Percentiles rank a stretch among this genome's conserved stretches.
Conservation (phyloP, 805 yeast species). For the Myxozyma kluyveri region DNA sequence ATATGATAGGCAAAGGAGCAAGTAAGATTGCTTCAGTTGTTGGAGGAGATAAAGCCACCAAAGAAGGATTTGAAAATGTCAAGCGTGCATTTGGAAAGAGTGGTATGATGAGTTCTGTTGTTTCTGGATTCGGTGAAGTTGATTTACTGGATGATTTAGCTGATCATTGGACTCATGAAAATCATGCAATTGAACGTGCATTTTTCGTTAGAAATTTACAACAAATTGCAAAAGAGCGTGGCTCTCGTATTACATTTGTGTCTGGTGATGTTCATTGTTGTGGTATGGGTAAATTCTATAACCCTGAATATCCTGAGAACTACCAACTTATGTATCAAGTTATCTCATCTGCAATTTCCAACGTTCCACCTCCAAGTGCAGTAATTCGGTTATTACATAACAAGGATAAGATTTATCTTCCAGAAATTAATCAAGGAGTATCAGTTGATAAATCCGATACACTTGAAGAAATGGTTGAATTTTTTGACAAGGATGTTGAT, state of each 20-base stretch:
- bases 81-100: slow-evolving; percentile 37
- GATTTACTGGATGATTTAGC: slow-evolving; percentile 90
- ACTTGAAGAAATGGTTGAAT: slow-evolving; percentile 28
- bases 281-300: slow-evolving; percentile 72
- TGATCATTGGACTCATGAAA: slow-evolving; percentile 93
- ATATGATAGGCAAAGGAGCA: slow-evolving; percentile 23
- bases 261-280: slow-evolving; percentile 94
- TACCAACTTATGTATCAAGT: slow-evolving; percentile 56
- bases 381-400: slow-evolving; percentile 71
- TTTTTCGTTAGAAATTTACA: slow-evolving; percentile 58
- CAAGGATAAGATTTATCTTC: slow-evolving; percentile 61
- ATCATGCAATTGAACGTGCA: slow-evolving; percentile 86
- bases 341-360: slow-evolving; percentile 84
- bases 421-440: slow-evolving; percentile 9
- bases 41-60: slow-evolving; percentile 42
- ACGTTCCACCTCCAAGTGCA: slow-evolving; percentile 88
- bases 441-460: slow-evolving; percentile 17
- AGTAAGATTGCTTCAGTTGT: slow-evolving; percentile 57
- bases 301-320: slow-evolving; percentile 55
- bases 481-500: slow-evolving; percentile 29
- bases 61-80: slow-evolving; percentile 26
- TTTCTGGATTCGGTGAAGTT: slow-evolving; percentile 85
- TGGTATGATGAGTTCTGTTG: slow-evolving; percentile 64
- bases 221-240: slow-evolving; percentile 60
- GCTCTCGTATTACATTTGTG: slow-evolving; percentile 75